These are phyloP conservation scores for Magnolia changhungtana DNA, from an alignment of 164 flowering plant genomes.

Conservation along the genomic window DNA sequence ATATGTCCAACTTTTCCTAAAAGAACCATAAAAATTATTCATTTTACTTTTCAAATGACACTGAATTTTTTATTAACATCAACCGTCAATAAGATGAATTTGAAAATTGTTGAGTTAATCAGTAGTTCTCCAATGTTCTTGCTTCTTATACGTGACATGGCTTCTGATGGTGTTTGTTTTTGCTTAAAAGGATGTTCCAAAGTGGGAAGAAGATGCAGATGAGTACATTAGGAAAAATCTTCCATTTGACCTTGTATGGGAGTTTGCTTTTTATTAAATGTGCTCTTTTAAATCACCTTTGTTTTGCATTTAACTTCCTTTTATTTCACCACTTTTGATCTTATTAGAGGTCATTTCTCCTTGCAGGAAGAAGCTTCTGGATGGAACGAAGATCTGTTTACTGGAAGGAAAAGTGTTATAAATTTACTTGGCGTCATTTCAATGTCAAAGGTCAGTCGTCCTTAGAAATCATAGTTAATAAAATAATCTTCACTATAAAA, in stretches of 20 bases:
- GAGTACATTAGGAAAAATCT: conserved; percentile 79
- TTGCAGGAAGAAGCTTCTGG: conserved; percentile 75
- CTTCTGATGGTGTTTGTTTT: conserved; percentile 9
- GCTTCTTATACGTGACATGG: background rate
- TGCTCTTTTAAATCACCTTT: background rate
- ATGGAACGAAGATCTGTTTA: conserved; percentile 70
- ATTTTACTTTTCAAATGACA: background rate
- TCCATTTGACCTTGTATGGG: conserved; percentile 65
- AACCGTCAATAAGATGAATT: too few relatives aligned
- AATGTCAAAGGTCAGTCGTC: conserved; percentile 58
- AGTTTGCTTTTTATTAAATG: background rate
- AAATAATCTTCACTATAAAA: background rate
- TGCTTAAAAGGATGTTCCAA: conserved; percentile 47
- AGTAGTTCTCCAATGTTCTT: background rate
- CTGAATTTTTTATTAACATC: too few relatives aligned
- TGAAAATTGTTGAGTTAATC: too few relatives aligned
- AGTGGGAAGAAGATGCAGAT: conserved; percentile 86
- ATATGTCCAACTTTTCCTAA: background rate
- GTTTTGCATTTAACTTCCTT: background rate
- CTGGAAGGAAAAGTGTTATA: conserved; percentile 79
- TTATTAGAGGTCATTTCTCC: conserved; percentile 2
- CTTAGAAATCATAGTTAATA: background rate
- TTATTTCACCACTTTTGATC: background rate
- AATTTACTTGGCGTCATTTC: conserved; percentile 82
- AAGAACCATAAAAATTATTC: background rate